Percentiles rank a stretch among this genome's conserved stretches.
Evolutionary conservation across 1,284 basidiomycete genomes (phyloP).

Genomic region (Apiotrichum montevideense): DNA sequence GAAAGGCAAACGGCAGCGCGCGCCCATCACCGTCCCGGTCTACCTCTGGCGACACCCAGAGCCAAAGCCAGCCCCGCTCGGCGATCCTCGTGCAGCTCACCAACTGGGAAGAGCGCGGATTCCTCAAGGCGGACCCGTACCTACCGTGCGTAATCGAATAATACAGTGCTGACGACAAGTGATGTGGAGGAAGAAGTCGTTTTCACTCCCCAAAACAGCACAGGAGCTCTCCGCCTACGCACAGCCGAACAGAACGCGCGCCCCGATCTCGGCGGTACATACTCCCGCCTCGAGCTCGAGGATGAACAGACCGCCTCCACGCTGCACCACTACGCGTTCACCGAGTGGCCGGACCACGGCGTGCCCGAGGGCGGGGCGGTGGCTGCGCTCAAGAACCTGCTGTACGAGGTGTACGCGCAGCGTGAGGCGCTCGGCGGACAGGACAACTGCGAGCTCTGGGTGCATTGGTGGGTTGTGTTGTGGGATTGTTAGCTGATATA

Average conservation of each 20-base stretch:
- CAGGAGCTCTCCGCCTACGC: background rate
- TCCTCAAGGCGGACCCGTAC: slow-evolving; percentile 38
- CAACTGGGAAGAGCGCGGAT: slow-evolving; percentile 34
- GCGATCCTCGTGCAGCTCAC: slow-evolving; percentile 42
- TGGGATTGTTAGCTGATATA: background rate
- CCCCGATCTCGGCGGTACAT: slow-evolving; percentile 10
- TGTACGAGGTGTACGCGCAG: slow-evolving; percentile 21
- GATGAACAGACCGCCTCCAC: slow-evolving; percentile 4
- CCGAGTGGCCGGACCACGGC: slow-evolving; percentile 44
- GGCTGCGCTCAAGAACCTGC: slow-evolving; percentile 22
- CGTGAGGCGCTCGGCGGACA: slow-evolving; percentile 16
- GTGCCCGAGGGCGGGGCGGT: slow-evolving; percentile 31
- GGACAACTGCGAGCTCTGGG: slow-evolving; percentile 38
- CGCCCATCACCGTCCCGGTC: too few species aligned
- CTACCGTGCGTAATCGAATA: slow-evolving; percentile 21
- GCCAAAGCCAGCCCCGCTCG: background rate
- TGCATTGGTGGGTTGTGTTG: slow-evolving; percentile 38
- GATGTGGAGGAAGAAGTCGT: background rate
- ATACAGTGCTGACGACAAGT: background rate
- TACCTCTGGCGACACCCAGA: too few species aligned
- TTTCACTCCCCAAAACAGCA: background rate
- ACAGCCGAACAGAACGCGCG: background rate
- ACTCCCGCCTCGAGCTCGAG: slow-evolving; percentile 9
- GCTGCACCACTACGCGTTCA: slow-evolving; percentile 37
- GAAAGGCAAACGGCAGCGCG: too few species aligned